A percentile compares a stretch with the other conserved stretches of the same genome.
phyloP scores from a whole-genome alignment of 306 rosid species.

The Calophaca sinica region DNA sequence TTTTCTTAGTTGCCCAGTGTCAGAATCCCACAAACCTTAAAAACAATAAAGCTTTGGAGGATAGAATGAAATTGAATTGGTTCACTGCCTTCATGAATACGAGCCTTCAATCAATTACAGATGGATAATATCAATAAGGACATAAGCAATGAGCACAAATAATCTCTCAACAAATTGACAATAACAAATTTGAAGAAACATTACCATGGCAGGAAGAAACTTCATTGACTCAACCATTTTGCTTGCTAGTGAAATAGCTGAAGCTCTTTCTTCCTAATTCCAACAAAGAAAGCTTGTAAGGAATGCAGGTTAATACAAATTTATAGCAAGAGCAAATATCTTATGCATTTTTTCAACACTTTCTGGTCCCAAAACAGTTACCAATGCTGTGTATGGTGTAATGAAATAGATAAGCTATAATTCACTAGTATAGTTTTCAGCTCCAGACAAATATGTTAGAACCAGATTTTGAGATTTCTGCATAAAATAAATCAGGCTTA shows the following conservation, averaged over 20 bases:
- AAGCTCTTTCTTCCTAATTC: conserved; percentile 81
- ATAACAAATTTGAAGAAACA: conserved; percentile 38
- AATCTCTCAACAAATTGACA: conserved; percentile 39
- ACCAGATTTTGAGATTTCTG: conserved; percentile 18
- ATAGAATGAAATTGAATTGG: conserved; percentile 81
- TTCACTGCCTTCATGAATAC: conserved; percentile 89
- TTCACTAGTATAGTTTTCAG: conserved; percentile 42
- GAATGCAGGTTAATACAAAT: conserved; percentile 31
- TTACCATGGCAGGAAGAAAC: conserved; percentile 83
- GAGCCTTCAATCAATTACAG: conserved; percentile 66
- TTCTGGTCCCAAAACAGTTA: conserved; percentile 36
- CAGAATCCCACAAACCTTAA: conserved; percentile 70
- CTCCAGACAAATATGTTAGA: conserved; percentile 17
- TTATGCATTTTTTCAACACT: conserved; percentile 45
- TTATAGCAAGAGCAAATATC: conserved; percentile 26
- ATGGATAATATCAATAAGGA: conserved; percentile 52
- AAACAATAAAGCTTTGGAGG: conserved; percentile 82
- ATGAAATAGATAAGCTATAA: conserved; percentile 26
- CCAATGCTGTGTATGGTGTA: conserved; percentile 35
- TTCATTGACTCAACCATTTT: conserved; percentile 91
- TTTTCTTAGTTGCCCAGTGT: conserved; percentile 26
- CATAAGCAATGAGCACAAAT: conserved; percentile 21
- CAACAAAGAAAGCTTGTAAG: conserved; percentile 48
- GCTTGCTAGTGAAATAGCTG: conserved; percentile 75
- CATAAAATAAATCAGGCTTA: conserved; percentile 29